Evolutionary conservation across 352 stramenopile species (phyloP), one percentile per base, ranked within the genome.

Genomic region (Elongisporangium anandrum): DNA sequence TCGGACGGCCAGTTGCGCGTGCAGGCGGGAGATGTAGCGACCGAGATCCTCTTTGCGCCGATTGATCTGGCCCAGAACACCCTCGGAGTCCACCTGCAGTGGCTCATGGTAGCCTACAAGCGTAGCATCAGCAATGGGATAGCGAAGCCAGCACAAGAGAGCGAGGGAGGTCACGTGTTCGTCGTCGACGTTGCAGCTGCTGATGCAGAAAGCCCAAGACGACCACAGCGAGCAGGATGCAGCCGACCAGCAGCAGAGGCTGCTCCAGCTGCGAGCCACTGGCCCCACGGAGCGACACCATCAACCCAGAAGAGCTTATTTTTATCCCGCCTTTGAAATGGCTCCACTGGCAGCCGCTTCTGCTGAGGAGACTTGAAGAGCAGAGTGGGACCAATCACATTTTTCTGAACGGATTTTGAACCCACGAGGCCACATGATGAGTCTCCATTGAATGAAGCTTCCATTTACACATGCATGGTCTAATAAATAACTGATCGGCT

Each of bases 11-110:
- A 94, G 59, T 50, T 90, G 74, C 3, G 64, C 53, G 29, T 75
- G 72, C 12, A 91, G 66, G 50, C 64, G 77, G 19, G 45, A 45
- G 51, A 93, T 89, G 55, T 86, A 90, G 15, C 72, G 76, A 26
- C 63, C 61, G 3, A 93, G 58, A 51, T 91, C 78, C 34, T 84
- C 63, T 60, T 90, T 92, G 34, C 81, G 80, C 15, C 72, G 75
- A 15, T 72, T 65, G 58, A 90, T 79, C 55, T 90, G 75, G 23
- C 60, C 66, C 9, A 87, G 56, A 17, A 79, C 75, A 4, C 69
- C 65, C 13, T 61, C 64, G 0, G 63, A 65, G 34, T 79, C 54
- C 41, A 80, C 55, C 47, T 77, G 73, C 24, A 85, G 47, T 4
- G 77, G 59, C 10, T 76, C 60, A 48, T 85, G 76, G 53, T 79